Base-by-base conservation (phyloP, 2,329 filamentous ascomycete genomes). In the Epichloe sibirici region DNA sequence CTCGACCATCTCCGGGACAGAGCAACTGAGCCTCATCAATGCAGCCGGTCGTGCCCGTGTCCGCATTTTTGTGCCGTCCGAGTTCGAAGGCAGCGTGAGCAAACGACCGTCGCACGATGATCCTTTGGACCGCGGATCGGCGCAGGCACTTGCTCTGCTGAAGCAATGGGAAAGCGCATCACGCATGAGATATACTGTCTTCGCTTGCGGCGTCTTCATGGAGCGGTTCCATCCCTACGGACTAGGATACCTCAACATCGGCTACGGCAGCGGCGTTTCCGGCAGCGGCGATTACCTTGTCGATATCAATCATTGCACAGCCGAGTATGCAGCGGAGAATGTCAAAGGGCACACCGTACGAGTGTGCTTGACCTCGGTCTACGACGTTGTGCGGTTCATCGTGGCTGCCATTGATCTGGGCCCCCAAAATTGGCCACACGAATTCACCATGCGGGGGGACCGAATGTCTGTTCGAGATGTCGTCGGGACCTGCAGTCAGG, bases 131-230 rank as follows among this genome's bases (percentile, higher is more conserved):
- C 78, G 78, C 45, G 77, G 76, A 21, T 79, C 77, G 23, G 69
- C 71, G 11, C 71, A 73, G n/a, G 82, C 82, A 2, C 69, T 83
- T 5, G 69, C 72, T 2, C 71, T 77, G 15, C 68, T 88, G 4
- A 71, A 75, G 47, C 72, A 79, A 48, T 82, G 79, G 64, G 66
- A 71, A 13, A 63, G 69, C 4, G 68, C 71, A 3, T 68, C 71
- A 2, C 66, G 73, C 54, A 86, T 90, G 70, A 74, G 77, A 43
- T 86, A 77, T 55, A 88, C 85, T 0, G 73, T 82, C 28, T 89
- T 90, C 65, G 79, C 82, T 0, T 90, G 86, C 59, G 86, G 86
- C 21, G 67, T 89, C 34, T 81, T 90, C 57, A 90, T 88, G 72
- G 86, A 90, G 63, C 74, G 85, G 1, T 89, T 90, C 60, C 80